These are phyloP conservation scores for Papilionanthe hybrid DNA, from an alignment of 116 monocot species.

Conservation along the genomic window DNA sequence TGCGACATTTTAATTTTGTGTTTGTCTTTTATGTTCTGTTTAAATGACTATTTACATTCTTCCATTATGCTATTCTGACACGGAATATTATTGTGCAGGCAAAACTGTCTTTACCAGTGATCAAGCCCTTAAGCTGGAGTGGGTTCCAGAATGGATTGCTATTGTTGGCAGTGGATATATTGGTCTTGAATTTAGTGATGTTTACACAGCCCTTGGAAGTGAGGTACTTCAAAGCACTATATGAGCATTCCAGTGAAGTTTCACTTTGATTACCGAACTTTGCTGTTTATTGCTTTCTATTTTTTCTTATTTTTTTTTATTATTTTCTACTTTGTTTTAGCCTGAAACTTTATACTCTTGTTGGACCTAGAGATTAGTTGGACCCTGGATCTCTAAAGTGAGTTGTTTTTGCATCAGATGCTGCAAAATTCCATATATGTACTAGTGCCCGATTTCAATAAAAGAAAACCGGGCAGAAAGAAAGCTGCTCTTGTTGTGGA, in stretches of 20 bases:
- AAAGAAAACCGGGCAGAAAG: background rate
- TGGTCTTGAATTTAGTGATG: conserved; percentile 99
- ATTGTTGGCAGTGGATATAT: conserved; percentile 99
- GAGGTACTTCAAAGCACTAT: conserved; percentile 44
- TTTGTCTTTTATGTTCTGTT: background rate
- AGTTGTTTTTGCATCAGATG: background rate
- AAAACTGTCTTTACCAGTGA: conserved; percentile 99
- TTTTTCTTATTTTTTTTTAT: too few relatives aligned
- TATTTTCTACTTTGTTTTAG: background rate
- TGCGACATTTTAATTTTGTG: background rate
- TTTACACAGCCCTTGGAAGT: conserved; percentile 97
- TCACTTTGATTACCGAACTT: conserved; percentile 2
- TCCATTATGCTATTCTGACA: background rate
- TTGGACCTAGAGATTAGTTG: background rate
- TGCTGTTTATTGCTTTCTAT: background rate
- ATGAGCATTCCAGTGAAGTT: background rate
- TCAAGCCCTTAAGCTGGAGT: conserved; percentile 97
- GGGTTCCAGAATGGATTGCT: conserved; percentile 97
- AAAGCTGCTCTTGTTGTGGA: background rate
- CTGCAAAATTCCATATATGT: background rate
- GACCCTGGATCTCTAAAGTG: background rate
- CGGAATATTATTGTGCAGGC: conserved; percentile 38
- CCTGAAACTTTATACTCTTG: background rate
- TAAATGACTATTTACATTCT: background rate
- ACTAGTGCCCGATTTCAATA: background rate